These are phyloP conservation scores for Colletotrichum viniferum DNA, from an alignment of 2,329 filamentous ascomycete species.

Conservation along the genomic window DNA sequence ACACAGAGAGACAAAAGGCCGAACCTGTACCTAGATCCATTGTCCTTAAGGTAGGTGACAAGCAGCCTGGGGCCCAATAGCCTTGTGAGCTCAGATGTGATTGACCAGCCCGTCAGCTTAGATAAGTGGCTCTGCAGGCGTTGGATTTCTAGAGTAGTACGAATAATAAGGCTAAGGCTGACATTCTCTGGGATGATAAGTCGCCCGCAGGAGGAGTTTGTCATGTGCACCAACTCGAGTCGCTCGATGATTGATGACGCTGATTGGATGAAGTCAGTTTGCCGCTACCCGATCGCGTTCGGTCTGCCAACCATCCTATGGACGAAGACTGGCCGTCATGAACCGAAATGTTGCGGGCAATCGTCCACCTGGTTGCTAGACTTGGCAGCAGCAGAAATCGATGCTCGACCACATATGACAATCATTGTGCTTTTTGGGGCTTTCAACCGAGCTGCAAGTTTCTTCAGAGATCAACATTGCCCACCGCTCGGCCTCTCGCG, in stretches of 20 bases:
- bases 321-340: background rate
- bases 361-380: background rate
- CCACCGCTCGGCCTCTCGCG: background rate
- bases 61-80: background rate
- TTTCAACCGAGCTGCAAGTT: background rate
- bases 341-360: background rate
- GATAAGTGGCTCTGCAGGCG: background rate
- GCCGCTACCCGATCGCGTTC: background rate
- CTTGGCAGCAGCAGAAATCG: background rate
- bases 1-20: background rate
- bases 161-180: background rate
- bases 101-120: background rate
- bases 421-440: background rate
- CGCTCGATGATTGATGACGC: background rate
- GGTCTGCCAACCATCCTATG: background rate
- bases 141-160: background rate
- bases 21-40: background rate
- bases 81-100: background rate
- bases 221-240: slow-evolving; percentile 9
- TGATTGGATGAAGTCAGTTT: background rate
- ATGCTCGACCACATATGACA: background rate
- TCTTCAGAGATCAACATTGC: background rate
- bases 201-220: background rate
- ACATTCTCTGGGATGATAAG: background rate
- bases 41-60: background rate